Base-by-base conservation (phyloP, 257 asterid species). In the Forsythia viridissima region DNA sequence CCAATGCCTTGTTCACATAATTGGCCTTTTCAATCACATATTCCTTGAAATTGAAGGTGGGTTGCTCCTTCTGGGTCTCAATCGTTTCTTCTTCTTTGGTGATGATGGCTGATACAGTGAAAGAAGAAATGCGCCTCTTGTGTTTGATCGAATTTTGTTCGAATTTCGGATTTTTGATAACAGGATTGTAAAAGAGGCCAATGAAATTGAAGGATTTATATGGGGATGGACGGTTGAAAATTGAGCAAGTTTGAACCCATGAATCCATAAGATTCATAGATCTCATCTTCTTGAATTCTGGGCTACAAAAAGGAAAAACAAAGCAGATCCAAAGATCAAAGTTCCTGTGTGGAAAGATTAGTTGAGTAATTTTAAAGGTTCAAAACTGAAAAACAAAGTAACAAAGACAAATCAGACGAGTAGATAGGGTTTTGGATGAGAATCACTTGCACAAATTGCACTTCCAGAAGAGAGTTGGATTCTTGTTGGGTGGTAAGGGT, bases 361-460 rank as follows among this genome's bases (percentile, higher is more conserved):
- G 0, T 16, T 51, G 10, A 48, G 40, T 6, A 13, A 15, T 4
- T 43, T 66, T 16, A 20, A 30, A 65, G 9, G 12, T 41, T 76
- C n/a, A 16, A 13, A 48, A 0, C n/a, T 4, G 57, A 48, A 4
- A 48, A 48, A 15, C n/a, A 48, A 13, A 4, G 4, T 13, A 0
- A 61, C 63, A 68, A 5, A 46, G 44, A 63, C 66, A 59, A 51
- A 10, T 3, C 41, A n/a, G 77, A 34, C 0, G 41, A 83, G 51
- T 71, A 66, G 91, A 89, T 85, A 87, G 90, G 88, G 88, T 89
- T 89, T 61, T 77, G 88, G 92, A 89, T 88, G 77, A 85, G 84
- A 36, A 4, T 46, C 65, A 55, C 20, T 18, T 16, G 21, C 63
- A 52, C 9, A 52, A 4, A 52, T 6, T 13, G 63, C 63, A 5